Percentiles rank a stretch among this genome's conserved stretches.
phyloP scores from a whole-genome alignment of 192 early-diverging fungal species.

The Physocladia obscura region DNA sequence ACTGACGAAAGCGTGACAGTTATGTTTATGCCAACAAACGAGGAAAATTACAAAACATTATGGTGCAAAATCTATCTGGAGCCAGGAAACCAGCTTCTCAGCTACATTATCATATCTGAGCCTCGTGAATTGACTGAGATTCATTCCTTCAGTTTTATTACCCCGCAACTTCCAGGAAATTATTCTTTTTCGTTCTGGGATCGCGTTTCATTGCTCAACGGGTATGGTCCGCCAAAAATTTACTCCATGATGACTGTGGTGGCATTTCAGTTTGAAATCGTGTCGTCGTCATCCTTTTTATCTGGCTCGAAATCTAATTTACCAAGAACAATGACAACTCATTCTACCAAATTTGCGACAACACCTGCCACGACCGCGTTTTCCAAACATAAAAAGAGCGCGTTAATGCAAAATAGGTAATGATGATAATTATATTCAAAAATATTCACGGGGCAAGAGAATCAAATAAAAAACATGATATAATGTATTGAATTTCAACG shows the following conservation, averaged over 20 bases:
- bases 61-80: background rate
- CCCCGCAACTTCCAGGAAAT: background rate
- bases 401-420: too few relatives aligned
- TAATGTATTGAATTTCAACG: too few relatives aligned
- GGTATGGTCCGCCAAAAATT: background rate
- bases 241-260: background rate
- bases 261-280: background rate
- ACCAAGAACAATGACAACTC: too few relatives aligned
- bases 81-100: background rate
- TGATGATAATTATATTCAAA: too few relatives aligned
- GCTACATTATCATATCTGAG: background rate
- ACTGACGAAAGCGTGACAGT: background rate
- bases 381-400: too few relatives aligned
- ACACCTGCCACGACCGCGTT: too few relatives aligned
- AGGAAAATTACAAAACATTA: background rate
- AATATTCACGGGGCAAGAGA: too few relatives aligned
- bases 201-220: background rate
- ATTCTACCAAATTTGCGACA: too few relatives aligned
- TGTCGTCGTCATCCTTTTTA: too few relatives aligned
- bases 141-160: background rate
- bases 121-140: background rate
- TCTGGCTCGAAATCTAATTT: too few relatives aligned
- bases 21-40: constrained; percentile 1
- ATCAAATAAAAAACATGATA: too few relatives aligned
- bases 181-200: constrained; percentile 1